Evolutionary conservation across 495 filamentous ascomycete species (phyloP).

Genomic region (Tuber microsphaerosporum): DNA sequence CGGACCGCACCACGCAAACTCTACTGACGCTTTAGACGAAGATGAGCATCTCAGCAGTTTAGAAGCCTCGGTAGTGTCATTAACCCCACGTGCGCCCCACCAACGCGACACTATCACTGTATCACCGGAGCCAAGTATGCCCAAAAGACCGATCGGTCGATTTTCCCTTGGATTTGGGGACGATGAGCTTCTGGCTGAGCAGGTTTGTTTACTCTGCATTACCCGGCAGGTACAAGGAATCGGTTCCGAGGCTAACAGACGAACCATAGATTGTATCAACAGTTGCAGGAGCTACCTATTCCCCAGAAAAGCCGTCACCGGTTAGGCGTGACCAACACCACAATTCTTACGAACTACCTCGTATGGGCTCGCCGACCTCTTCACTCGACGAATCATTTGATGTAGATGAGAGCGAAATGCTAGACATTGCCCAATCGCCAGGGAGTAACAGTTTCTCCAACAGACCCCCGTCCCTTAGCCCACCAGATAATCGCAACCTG

Average conservation of each 20-base stretch:
- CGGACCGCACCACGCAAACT: slow-evolving; percentile 13
- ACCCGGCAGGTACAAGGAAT: slow-evolving; percentile 2
- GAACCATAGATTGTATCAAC: slow-evolving; percentile 33
- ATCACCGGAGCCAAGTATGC: slow-evolving; percentile 9
- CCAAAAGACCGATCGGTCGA: slow-evolving; percentile 5
- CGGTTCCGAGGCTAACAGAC: slow-evolving; percentile 6
- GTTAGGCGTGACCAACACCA: slow-evolving; percentile 15
- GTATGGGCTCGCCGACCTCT: background rate
- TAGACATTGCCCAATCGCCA: slow-evolving; percentile 15
- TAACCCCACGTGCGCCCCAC: slow-evolving; percentile 10
- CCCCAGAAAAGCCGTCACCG: slow-evolving; percentile 37
- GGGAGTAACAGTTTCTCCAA: background rate
- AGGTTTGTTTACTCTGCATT: slow-evolving; percentile 21
- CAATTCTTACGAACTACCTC: slow-evolving; percentile 16
- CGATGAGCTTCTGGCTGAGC: slow-evolving; percentile 36
- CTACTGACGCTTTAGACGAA: slow-evolving; percentile 21
- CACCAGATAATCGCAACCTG: slow-evolving; percentile 6
- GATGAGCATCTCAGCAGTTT: slow-evolving; percentile 16
- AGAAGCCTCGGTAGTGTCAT: slow-evolving; percentile 16
- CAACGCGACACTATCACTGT: slow-evolving; percentile 12
- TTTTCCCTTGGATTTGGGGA: slow-evolving; percentile 25
- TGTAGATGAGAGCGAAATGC: slow-evolving; percentile 23
- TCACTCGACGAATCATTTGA: slow-evolving; percentile 25
- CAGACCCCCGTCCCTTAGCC: slow-evolving; percentile 9
- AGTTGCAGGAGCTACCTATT: slow-evolving; percentile 29